Percentiles rank a stretch among this genome's conserved stretches.
These are phyloP conservation scores for Heimioporus retisporus DNA, from an alignment of 1,284 basidiomycete genomes.

Conservation along the genomic window DNA sequence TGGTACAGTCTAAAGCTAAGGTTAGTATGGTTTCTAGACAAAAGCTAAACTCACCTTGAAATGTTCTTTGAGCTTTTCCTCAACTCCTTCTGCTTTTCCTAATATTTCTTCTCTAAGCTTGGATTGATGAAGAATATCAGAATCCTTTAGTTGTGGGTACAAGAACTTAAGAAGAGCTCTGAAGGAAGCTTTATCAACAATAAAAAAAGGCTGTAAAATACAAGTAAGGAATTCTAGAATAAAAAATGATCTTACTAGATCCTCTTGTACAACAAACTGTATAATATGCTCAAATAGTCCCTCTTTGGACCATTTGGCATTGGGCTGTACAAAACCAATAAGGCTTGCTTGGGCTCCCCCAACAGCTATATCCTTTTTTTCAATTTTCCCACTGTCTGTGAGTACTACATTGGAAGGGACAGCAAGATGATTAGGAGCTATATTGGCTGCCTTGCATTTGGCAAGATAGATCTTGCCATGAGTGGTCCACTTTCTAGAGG, in stretches of 20 bases:
- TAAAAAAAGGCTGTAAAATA: neutral
- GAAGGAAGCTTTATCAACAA: neutral
- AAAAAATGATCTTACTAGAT: neutral
- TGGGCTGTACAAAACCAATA: neutral
- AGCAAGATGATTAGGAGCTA: neutral
- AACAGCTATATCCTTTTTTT: neutral
- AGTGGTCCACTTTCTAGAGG: neutral
- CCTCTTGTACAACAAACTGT: constrained; percentile 1
- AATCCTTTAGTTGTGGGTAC: neutral
- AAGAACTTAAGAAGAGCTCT: constrained; percentile 1
- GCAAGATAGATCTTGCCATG: constrained; percentile 2
- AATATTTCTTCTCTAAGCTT: neutral
- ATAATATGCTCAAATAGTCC: neutral
- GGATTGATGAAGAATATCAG: neutral
- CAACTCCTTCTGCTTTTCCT: neutral
- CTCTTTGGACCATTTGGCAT: neutral
- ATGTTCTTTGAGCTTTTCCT: neutral
- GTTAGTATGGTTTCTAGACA: neutral
- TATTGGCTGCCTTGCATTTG: neutral
- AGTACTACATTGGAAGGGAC: neutral
- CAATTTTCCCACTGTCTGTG: neutral
- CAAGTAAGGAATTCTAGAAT: neutral
- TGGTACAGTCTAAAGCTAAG: neutral
- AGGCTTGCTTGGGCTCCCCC: neutral
- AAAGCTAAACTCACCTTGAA: neutral